A percentile compares a stretch with the other conserved stretches of the same genome.
Conservation (phyloP, 2,329 filamentous ascomycete species). For the Beauveria pseudobassiana region DNA sequence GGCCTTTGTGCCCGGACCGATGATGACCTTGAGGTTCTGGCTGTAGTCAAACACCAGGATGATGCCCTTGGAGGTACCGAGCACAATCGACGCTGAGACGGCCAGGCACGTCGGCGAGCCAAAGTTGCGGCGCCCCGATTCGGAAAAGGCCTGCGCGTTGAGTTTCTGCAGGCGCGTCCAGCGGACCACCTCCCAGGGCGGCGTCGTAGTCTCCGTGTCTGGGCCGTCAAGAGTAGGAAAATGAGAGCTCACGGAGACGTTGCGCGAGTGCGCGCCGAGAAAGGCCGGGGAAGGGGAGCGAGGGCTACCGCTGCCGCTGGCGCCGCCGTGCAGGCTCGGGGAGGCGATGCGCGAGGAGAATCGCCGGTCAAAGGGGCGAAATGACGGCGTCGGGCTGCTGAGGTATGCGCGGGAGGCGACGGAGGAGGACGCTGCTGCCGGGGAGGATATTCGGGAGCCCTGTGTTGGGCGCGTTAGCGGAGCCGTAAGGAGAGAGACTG, state of each 20-base stretch:
- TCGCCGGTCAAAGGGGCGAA: conserved; percentile 87
- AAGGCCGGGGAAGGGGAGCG: conserved; percentile 73
- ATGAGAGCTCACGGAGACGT: conserved; percentile 70
- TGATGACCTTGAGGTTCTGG: conserved; percentile 87
- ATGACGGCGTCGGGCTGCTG: conserved; percentile 67
- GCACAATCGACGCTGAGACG: conserved; percentile 77
- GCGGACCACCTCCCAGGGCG: conserved; percentile 93
- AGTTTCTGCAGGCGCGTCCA: conserved; percentile 94
- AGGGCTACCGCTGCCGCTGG: conserved; percentile 35
- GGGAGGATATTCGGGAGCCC: conserved; percentile 57
- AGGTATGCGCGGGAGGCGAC: conserved; percentile 59
- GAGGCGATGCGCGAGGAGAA: conserved; percentile 81
- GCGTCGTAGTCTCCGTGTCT: conserved; percentile 62
- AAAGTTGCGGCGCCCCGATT: conserved; percentile 86
- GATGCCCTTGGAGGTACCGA: conserved; percentile 91
- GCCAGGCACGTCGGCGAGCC: conserved; percentile 84
- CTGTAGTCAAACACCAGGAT: conserved; percentile 96
- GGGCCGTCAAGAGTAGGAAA: conserved; percentile 48
- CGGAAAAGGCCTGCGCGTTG: conserved; percentile 83
- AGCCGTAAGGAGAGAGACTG: background rate
- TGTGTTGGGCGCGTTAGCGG: conserved; percentile 27
- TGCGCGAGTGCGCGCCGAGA: conserved; percentile 67
- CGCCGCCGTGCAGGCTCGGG: conserved; percentile 27
- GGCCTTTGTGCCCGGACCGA: conserved; percentile 89
- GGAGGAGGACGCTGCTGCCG: conserved; percentile 64